phyloP scores from a whole-genome alignment of 2,329 filamentous ascomycete genomes.

The Calonectria naviculata region DNA sequence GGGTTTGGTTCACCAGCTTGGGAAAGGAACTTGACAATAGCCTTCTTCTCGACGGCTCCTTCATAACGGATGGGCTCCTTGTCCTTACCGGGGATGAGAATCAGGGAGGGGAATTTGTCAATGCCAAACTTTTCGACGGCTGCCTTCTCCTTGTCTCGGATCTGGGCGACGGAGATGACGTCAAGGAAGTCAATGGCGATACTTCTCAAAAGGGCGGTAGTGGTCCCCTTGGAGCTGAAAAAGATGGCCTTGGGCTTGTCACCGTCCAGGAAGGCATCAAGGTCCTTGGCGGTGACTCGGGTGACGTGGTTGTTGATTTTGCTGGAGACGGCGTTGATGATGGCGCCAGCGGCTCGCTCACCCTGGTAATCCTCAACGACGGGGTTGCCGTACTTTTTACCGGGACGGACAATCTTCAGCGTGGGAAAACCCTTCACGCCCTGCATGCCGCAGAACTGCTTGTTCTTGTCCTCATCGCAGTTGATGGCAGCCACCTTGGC shows the following conservation, averaged over 20 bases:
- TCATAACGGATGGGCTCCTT: conserved; percentile 78
- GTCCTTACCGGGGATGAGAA: conserved; percentile 80
- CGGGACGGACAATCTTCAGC: conserved; percentile 89
- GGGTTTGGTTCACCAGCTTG: conserved; percentile 84
- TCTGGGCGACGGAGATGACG: conserved; percentile 81
- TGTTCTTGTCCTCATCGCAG: conserved; percentile 95
- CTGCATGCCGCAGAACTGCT: conserved; percentile 84
- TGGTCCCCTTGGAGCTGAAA: conserved; percentile 93
- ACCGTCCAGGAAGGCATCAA: conserved; percentile 80
- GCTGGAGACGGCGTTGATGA: conserved; percentile 85
- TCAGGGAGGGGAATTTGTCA: conserved; percentile 80
- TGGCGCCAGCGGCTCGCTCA: conserved; percentile 82
- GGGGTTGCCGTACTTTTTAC: conserved; percentile 82
- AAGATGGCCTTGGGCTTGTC: conserved; percentile 86
- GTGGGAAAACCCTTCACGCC: conserved; percentile 96
- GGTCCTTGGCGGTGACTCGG: conserved; percentile 80
- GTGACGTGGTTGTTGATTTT: conserved; percentile 95
- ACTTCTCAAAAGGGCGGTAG: conserved; percentile 83
- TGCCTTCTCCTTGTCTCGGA: conserved; percentile 82
- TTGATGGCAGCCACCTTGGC: conserved; percentile 95
- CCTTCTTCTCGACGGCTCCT: conserved; percentile 86
- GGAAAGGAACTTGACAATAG: conserved; percentile 84
- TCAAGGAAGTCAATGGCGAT: conserved; percentile 92
- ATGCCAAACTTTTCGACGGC: conserved; percentile 81
- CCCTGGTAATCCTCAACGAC: conserved; percentile 93